Percentiles rank a stretch among this genome's conserved stretches.
phyloP scores from a whole-genome alignment of 306 rosid species.

The Abrus pulchellus region DNA sequence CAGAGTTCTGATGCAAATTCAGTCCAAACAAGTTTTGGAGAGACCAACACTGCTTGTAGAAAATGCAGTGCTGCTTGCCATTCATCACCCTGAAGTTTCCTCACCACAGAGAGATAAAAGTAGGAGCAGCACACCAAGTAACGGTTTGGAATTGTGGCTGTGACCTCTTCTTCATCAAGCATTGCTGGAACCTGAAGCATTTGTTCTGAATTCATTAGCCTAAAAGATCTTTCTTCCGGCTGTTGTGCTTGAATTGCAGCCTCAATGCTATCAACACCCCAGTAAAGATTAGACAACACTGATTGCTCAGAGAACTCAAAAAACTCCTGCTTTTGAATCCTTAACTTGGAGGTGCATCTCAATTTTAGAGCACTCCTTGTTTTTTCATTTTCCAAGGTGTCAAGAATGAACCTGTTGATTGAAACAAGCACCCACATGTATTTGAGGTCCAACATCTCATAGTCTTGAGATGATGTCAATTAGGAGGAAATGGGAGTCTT shows the following conservation, averaged over 20 bases:
- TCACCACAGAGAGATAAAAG: constrained; percentile 73
- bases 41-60: constrained; percentile 78
- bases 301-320: constrained; percentile 79
- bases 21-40: constrained; percentile 64
- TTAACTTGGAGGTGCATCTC: constrained; percentile 63
- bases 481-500: constrained; percentile 37
- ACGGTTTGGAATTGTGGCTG: constrained; percentile 67
- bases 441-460: constrained; percentile 63
- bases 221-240: constrained; percentile 53
- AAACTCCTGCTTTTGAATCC: constrained; percentile 62
- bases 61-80: constrained; percentile 88
- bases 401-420: constrained; percentile 62
- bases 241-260: constrained; percentile 58
- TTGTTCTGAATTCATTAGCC: constrained; percentile 68
- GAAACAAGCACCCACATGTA: constrained; percentile 63
- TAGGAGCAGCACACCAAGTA: constrained; percentile 77
- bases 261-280: constrained; percentile 75
- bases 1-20: constrained; percentile 72
- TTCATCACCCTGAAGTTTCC: constrained; percentile 73
- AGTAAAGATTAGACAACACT: constrained; percentile 73
- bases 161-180: constrained; percentile 71
- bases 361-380: constrained; percentile 56
- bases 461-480: constrained; percentile 43
- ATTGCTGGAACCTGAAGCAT: constrained; percentile 89
- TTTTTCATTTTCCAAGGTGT: constrained; percentile 57